A percentile compares a stretch with the other conserved stretches of the same genome.
Conservation (phyloP, 2,329 filamentous ascomycete genomes). For the Pseudogymnoascus sp. region DNA sequence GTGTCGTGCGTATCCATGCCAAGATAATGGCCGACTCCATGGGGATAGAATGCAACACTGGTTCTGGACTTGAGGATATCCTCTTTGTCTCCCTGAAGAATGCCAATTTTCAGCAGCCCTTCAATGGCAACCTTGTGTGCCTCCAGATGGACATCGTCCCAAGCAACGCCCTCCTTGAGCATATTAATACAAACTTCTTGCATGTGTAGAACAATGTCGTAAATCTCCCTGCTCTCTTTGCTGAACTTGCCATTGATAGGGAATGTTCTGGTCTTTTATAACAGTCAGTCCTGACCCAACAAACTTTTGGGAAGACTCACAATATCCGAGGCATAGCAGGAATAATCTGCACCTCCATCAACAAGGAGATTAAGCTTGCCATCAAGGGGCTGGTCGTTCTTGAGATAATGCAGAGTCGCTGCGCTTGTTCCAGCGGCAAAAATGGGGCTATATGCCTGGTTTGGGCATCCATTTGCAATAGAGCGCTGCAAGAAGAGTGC, state of each 20-base stretch:
- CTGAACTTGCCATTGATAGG: slow-evolving; percentile 67
- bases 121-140: slow-evolving; percentile 78
- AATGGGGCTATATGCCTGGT: slow-evolving; percentile 84
- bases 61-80: slow-evolving; percentile 71
- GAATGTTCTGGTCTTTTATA: slow-evolving; percentile 73
- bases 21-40: slow-evolving; percentile 83
- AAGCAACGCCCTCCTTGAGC: slow-evolving; percentile 65
- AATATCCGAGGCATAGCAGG: slow-evolving; percentile 63
- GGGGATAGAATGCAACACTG: slow-evolving; percentile 86
- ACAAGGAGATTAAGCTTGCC: slow-evolving; percentile 73
- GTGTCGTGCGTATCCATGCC: slow-evolving; percentile 91
- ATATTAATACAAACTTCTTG: slow-evolving; percentile 67
- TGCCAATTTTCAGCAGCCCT: slow-evolving; percentile 65
- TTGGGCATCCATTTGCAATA: slow-evolving; percentile 63
- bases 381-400: slow-evolving; percentile 61
- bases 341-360: slow-evolving; percentile 73
- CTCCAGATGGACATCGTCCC: slow-evolving; percentile 72
- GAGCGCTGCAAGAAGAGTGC: slow-evolving; percentile 70
- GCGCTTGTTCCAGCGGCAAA: slow-evolving; percentile 72
- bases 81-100: slow-evolving; percentile 57
- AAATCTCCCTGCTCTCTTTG: slow-evolving; percentile 62
- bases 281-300: slow-evolving; percentile 32
- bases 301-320: slow-evolving; percentile 30
- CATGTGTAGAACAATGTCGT: slow-evolving; percentile 80
- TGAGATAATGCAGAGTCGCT: slow-evolving; percentile 79